Conservation (phyloP, 2,329 filamentous ascomycete species). For the Talaromyces atroroseus region DNA sequence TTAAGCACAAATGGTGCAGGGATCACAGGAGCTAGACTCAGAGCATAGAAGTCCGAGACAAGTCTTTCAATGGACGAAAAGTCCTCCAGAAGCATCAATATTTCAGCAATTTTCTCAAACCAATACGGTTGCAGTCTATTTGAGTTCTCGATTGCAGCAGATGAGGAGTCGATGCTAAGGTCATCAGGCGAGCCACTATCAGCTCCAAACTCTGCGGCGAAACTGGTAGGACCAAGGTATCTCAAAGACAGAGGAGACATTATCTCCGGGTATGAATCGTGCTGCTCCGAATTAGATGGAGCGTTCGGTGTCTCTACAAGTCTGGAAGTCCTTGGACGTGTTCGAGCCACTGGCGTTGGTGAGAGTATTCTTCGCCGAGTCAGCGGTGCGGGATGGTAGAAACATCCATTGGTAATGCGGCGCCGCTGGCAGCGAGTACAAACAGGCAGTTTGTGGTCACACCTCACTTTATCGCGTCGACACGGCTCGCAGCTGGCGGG, state of each 20-base stretch:
- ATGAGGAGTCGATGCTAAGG: background rate
- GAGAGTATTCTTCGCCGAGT: background rate
- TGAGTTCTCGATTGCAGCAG: background rate
- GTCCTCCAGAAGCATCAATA: background rate
- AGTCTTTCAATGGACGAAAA: background rate
- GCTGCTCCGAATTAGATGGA: background rate
- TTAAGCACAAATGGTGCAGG: conserved; percentile 3
- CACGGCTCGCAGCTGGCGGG: conserved; percentile 34
- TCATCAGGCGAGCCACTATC: conserved; percentile 19
- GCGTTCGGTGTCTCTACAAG: background rate
- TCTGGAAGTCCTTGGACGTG: background rate
- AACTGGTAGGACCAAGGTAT: conserved; percentile 33
- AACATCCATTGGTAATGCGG: background rate
- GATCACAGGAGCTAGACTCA: conserved; percentile 1
- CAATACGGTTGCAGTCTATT: background rate
- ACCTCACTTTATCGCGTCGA: conserved; percentile 31
- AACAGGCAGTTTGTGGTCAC: conserved; percentile 30
- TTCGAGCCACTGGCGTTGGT: background rate
- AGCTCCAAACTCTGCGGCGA: conserved; percentile 24
- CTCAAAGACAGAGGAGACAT: conserved; percentile 20
- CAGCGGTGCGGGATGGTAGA: conserved; percentile 10
- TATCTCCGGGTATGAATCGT: conserved; percentile 2
- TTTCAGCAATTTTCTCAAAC: background rate
- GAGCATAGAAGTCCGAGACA: background rate
- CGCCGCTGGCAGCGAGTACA: conserved; percentile 14